phyloP scores from a whole-genome alignment of 2,329 filamentous ascomycete species.

The Fusarium circinatum region DNA sequence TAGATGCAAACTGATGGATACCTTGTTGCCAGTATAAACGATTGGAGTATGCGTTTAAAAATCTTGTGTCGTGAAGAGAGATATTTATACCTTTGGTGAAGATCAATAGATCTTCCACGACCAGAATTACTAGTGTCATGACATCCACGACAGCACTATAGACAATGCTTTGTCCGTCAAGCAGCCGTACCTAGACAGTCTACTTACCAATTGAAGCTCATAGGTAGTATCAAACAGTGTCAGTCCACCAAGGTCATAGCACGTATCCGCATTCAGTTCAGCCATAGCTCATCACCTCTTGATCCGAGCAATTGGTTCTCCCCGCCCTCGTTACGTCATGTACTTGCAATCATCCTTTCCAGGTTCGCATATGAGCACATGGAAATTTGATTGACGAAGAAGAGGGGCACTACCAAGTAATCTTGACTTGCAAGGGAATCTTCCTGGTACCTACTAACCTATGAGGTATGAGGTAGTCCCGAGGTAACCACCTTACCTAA shows the following conservation, averaged over 20 bases:
- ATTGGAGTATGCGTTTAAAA: background rate
- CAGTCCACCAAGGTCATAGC: background rate
- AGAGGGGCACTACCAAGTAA: conserved; percentile 25
- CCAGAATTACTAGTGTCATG: background rate
- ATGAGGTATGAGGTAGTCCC: conserved; percentile 26
- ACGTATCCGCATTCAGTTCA: conserved; percentile 18
- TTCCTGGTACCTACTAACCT: background rate
- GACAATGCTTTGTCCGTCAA: background rate
- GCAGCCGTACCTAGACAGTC: background rate
- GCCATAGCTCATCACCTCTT: conserved; percentile 11
- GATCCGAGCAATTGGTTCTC: conserved; percentile 26
- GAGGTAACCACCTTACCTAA: conserved; percentile 2
- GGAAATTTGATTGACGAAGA: conserved; percentile 17
- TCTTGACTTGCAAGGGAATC: conserved; percentile 7
- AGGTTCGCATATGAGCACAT: conserved; percentile 32
- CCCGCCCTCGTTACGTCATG: conserved; percentile 45
- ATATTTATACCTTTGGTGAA: background rate
- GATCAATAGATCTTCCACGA: background rate
- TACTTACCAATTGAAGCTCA: background rate
- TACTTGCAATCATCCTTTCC: conserved; percentile 37
- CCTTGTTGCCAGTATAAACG: too few relatives aligned
- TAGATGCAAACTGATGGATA: background rate
- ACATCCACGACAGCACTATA: background rate
- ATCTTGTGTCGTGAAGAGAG: background rate
- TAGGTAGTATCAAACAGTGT: background rate